phyloP scores from a whole-genome alignment of 805 yeast species.

The Brettanomyces anomalus region DNA sequence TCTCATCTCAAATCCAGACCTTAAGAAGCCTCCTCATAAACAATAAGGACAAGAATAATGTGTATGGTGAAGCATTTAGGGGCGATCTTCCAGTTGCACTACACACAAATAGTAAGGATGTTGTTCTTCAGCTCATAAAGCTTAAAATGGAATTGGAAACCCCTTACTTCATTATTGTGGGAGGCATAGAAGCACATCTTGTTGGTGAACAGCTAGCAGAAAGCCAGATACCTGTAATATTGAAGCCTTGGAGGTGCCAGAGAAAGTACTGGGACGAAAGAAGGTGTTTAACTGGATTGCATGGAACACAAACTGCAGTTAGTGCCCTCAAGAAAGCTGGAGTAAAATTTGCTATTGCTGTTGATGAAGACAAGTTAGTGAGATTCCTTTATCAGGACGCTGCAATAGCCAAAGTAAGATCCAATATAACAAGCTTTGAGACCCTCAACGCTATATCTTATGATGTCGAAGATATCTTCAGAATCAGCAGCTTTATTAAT shows the following conservation, averaged over 20 bases:
- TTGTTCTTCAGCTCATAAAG: background rate
- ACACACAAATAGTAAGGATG: constrained; percentile 1
- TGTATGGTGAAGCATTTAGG: background rate
- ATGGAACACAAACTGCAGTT: background rate
- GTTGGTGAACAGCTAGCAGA: background rate
- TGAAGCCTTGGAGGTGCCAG: constrained; percentile 3
- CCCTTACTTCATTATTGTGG: background rate
- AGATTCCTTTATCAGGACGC: constrained; percentile 1
- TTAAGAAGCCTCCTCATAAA: background rate
- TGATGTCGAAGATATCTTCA: constrained; percentile 1
- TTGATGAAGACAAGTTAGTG: constrained; percentile 2
- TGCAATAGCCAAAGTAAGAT: constrained; percentile 1
- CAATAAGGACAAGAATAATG: background rate
- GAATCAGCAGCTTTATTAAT: background rate
- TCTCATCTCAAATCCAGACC: constrained; percentile 1
- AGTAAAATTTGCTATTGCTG: constrained; percentile 1
- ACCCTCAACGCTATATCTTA: background rate
- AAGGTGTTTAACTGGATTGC: constrained; percentile 1
- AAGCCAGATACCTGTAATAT: background rate
- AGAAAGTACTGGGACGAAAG: constrained; percentile 3
- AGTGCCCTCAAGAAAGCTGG: background rate
- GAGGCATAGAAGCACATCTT: constrained; percentile 1
- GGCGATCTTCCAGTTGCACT: constrained; percentile 1
- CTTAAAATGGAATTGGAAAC: background rate
- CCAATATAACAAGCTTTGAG: background rate